Conservation (phyloP, 2,329 filamentous ascomycete species). For the Pseudogymnoascus sp. region DNA sequence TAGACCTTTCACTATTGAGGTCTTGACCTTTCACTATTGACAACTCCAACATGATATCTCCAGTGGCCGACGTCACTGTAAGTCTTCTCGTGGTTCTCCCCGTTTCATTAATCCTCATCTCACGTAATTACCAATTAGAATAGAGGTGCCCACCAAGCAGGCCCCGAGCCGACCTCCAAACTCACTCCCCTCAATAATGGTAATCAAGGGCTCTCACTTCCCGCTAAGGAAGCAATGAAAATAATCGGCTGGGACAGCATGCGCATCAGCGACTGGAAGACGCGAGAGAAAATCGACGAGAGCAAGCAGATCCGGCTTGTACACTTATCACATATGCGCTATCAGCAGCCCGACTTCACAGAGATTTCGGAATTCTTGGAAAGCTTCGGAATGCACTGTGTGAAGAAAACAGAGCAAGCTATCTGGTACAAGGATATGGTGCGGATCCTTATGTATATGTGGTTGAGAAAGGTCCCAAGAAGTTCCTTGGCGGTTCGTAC, state of each 20-base stretch:
- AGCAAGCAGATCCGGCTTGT: slow-evolving; percentile 39
- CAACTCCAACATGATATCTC: neutral
- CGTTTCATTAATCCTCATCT: neutral
- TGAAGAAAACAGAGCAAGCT: slow-evolving; percentile 26
- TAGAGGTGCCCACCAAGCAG: neutral
- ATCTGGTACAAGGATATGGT: slow-evolving; percentile 54
- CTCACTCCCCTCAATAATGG: neutral
- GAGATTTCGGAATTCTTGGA: slow-evolving; percentile 37
- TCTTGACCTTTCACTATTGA: neutral
- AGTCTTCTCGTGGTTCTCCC: neutral
- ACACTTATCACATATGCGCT: slow-evolving; percentile 45
- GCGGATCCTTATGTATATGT: slow-evolving; percentile 51
- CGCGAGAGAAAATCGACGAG: slow-evolving; percentile 31
- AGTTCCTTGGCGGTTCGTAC: slow-evolving; percentile 51
- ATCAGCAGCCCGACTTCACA: slow-evolving; percentile 44
- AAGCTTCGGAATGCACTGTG: slow-evolving; percentile 29
- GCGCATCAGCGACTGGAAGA: slow-evolving; percentile 16
- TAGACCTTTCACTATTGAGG: too few relatives aligned
- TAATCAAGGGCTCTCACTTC: neutral
- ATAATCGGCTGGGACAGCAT: neutral
- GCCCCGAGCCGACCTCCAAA: neutral
- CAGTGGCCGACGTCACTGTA: neutral
- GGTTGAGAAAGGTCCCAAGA: slow-evolving; percentile 38
- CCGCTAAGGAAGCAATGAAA: neutral
- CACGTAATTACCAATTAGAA: neutral